Base-by-base conservation (phyloP, 495 filamentous ascomycete genomes). In the Margaritispora aquatica region DNA sequence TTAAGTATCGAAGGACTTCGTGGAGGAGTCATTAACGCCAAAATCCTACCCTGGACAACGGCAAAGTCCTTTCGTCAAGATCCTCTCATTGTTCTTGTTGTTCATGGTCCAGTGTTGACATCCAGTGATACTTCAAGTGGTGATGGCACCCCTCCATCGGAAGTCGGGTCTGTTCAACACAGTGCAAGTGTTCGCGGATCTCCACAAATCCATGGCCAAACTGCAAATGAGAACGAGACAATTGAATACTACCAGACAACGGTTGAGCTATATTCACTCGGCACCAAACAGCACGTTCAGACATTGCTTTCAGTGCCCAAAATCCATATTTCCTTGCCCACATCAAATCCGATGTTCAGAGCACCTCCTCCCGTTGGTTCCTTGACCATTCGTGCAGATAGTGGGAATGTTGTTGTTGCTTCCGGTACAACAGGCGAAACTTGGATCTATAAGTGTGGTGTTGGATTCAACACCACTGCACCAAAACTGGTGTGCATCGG, bases 341-440 rank as follows among this genome's bases (percentile, higher is more conserved):
- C 82, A 11, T 71, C 76, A 0, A 84, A 77, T 68, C 76, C 81
- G 1, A 61, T 74, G 31, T 84, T 85, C 61, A 69, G 74, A 54
- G 72, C 81, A 3, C 88, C 90, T 13, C 71, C 80, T 4, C 86
- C 88, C 2, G 75, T 81, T 21, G 90, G 88, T 17, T 84, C 87
- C 27, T 77, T 95, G 61, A 84, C 80, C 38, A 73, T 96, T 24
- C 81, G 84, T 64, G 81, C 84, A 1, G 82, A 85, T 54, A 82
- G 80, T 11, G 86, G 80, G 17, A 87, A 80, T 66, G 55, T 95
- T 27, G 74, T 88, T 13, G 73, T 96, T 20, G 81, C 87, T 22
- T 96, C 91, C 54, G 89, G 91, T 11, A 75, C 77, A 17, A 96
- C 89, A 51, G 92, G 92, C 10, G 92, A 96, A 70, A 85, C 92